Base-by-base conservation (phyloP, 2,329 filamentous ascomycete species). In the Xylariales sp. region DNA sequence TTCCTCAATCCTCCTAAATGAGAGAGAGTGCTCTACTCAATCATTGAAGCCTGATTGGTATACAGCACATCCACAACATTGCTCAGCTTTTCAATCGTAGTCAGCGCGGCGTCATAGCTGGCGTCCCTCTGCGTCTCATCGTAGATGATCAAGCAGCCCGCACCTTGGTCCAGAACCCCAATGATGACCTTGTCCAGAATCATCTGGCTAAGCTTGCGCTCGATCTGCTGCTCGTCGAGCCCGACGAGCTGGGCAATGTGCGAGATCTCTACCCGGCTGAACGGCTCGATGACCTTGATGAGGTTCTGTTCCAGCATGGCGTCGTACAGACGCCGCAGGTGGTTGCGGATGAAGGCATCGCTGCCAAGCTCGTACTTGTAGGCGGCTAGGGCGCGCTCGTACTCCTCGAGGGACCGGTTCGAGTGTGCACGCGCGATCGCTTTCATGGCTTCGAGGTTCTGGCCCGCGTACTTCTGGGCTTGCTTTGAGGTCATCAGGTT, bases 291-390 rank as follows among this genome's bases (percentile, higher is more conserved):
- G 49, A 98, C 93, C 75, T 98, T 97, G 78, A 97, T 94, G 31
- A 98, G 78, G 67, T 98, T 98, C 77, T 98, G 93, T 74, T 98
- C 93, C 60, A 98, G 69, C 89, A 98, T 96, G 62, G 90, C 88
- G 66, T 98, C 93, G 71, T 98, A 98, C 38, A 98, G 76, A 38
- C 89, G 85, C 46, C 90, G 88, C 52, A 98, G 82, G 70, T 98
- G 93, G 67, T 93, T 95, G 49, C 91, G 88, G 66, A 98, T 94
- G 71, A 98, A 98, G 46, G 87, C 79, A 61, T 98, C 93, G 64
- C 86, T 86, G 53, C 90, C 91, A 10, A 98, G 82, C 71, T 97
- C 90, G 66, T 88, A 91, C 51, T 89, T 83, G 73, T 95, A 98
- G 51, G 87, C 77, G 38, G 86, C 86, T 27, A 98, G 77, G 3